Evolutionary conservation across 2,329 filamentous ascomycete species (phyloP), one percentile per base, ranked within the genome.

Genomic region (Scedosporium boydii): DNA sequence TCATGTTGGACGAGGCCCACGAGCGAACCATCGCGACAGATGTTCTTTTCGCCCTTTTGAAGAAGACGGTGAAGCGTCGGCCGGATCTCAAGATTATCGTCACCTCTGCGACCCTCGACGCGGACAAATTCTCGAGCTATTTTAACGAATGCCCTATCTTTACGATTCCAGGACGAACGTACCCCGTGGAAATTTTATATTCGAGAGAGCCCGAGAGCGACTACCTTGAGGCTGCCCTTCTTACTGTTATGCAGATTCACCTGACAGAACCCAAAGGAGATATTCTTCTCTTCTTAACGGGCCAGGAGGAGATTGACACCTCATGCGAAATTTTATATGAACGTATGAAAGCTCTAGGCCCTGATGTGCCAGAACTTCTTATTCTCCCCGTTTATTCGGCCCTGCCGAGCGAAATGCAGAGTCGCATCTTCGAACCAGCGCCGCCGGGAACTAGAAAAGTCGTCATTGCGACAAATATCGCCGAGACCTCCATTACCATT

Each of bases 1-100:
- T 99, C 70, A 99, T 99, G 88, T 82, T 99, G 68, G 95, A 99
- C 73, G 95, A 99, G 72, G 95, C 95, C 3, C 95, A 99, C 85
- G 95, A 99, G 73, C 87, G 95, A 64, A 99, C 95, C 0, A 96
- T 99, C 68, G 86, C 93, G 0, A 99, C 95, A 0, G 95, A 99
- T 75, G 91, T 99, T 2, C 81, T 99, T 2, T 98, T 99, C 72
- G 93, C 91, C 0, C 76, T 99, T 63, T 77, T 99, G 58, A 99
- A 99, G 75, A 96, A 98, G 78, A 93, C 95, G 0, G 74, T 97
- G 21, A 92, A 93, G 73, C 82, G 89, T 66, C 82, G 95, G 59
- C 87, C 89, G 0, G 95, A 99, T 70, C 80, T 99, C 67, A 96
- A 96, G 73, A 80, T 99, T 56, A 98, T 99, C 69, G 92, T 98